phyloP scores from a whole-genome alignment of 345 rosid genomes.

The Brassica incana region DNA sequence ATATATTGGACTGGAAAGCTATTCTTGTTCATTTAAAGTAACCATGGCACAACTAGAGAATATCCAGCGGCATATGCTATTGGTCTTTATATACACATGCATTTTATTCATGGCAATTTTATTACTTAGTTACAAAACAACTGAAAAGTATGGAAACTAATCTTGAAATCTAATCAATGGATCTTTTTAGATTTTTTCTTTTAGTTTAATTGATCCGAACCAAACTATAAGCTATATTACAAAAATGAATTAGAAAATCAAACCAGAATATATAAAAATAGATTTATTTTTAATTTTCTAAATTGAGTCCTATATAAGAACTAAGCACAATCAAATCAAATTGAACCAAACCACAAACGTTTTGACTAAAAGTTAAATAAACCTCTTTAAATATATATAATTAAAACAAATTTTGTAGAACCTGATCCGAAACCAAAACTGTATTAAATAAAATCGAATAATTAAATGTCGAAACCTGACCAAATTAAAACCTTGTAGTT shows the following conservation, averaged over 20 bases:
- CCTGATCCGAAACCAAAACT: not conserved
- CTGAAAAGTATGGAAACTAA: not conserved
- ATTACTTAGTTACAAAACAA: not conserved
- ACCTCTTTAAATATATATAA: not conserved
- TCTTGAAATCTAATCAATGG: not conserved
- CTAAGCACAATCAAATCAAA: not conserved
- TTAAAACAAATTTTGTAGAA: not conserved
- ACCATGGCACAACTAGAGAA: constrained; percentile 34
- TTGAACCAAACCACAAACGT: not conserved
- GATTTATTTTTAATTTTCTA: not conserved
- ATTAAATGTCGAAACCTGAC: not conserved
- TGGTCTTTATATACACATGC: not conserved
- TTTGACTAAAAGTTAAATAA: not conserved
- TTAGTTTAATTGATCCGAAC: not conserved
- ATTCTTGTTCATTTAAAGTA: constrained; percentile 29
- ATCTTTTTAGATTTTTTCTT: not conserved
- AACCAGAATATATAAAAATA: not conserved
- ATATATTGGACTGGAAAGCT: constrained; percentile 21
- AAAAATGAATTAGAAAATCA: not conserved
- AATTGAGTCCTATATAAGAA: not conserved
- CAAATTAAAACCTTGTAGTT: not conserved
- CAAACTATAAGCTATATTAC: not conserved
- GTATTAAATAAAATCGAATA: constrained; percentile 14
- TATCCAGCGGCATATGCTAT: constrained; percentile 65
- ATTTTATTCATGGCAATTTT: not conserved